phyloP scores from a whole-genome alignment of 495 filamentous ascomycete species.

The Chaetomidium leptoderma region DNA sequence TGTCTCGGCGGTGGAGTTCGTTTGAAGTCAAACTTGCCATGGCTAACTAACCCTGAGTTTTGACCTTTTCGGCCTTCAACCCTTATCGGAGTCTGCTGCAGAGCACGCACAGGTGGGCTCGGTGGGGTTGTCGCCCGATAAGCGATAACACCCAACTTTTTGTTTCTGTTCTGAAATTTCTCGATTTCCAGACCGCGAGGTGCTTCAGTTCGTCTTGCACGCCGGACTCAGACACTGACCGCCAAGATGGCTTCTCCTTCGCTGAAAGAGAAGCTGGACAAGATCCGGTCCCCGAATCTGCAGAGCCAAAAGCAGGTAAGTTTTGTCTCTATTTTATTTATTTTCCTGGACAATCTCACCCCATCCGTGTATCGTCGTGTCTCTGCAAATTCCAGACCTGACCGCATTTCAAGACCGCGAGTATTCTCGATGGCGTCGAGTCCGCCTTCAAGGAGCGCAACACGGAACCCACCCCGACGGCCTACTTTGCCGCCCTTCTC shows the following conservation, averaged over 20 bases:
- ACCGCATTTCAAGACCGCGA: conserved; percentile 60
- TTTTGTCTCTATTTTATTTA: background rate
- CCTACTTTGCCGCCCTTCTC: conserved; percentile 94
- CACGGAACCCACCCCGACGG: conserved; percentile 74
- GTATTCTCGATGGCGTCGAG: conserved; percentile 87
- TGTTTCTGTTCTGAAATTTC: conserved; percentile 24
- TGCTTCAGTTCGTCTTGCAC: conserved; percentile 23
- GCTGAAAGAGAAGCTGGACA: conserved; percentile 85
- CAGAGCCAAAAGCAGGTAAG: conserved; percentile 89
- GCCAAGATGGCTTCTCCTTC: conserved; percentile 55
- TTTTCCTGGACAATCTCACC: background rate
- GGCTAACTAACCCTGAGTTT: conserved; percentile 2
- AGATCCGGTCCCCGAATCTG: conserved; percentile 92
- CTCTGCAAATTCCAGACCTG: background rate
- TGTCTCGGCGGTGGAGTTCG: too few relatives aligned
- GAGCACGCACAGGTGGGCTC: too few relatives aligned
- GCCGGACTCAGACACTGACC: conserved; percentile 15
- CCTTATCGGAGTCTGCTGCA: background rate
- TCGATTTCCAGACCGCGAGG: conserved; percentile 20
- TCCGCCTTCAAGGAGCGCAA: conserved; percentile 85
- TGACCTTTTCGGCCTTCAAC: background rate
- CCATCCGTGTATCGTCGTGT: background rate
- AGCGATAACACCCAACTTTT: conserved; percentile 34
- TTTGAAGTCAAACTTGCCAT: too few relatives aligned
- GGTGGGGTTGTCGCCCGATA: conserved; percentile 13